A percentile compares a stretch with the other conserved stretches of the same genome.
These are phyloP conservation scores for Cladosporium colombiae DNA, from an alignment of 2,329 filamentous ascomycete genomes.

Conservation along the genomic window DNA sequence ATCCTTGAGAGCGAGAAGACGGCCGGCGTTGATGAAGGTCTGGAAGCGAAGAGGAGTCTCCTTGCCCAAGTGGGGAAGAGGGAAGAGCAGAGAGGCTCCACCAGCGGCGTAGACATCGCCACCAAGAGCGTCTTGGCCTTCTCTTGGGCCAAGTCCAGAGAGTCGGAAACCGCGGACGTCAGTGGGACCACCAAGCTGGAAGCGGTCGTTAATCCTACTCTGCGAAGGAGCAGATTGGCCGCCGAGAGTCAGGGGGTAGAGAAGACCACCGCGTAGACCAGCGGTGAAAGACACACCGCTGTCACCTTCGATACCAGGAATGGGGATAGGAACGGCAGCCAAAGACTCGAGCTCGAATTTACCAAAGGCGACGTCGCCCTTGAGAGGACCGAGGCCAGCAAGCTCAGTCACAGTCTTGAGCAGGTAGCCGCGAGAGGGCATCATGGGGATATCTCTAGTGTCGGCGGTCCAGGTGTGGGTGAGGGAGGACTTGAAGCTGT, in stretches of 20 bases:
- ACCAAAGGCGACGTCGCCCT: constrained; percentile 89
- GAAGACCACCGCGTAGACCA: constrained; percentile 75
- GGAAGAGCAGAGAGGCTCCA: constrained; percentile 80
- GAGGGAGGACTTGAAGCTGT: constrained; percentile 85
- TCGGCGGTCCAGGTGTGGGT: constrained; percentile 81
- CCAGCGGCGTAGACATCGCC: constrained; percentile 91
- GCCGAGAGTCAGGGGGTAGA: constrained; percentile 76
- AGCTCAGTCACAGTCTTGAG: constrained; percentile 76
- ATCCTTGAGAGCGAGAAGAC: constrained; percentile 73
- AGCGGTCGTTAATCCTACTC: constrained; percentile 89
- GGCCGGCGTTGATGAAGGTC: constrained; percentile 86
- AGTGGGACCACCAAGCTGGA: constrained; percentile 90
- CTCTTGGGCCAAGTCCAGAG: constrained; percentile 83
- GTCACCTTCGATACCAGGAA: constrained; percentile 67
- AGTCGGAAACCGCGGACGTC: constrained; percentile 93
- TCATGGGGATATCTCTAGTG: constrained; percentile 77
- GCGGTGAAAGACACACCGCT: constrained; percentile 82
- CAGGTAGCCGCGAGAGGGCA: constrained; percentile 81
- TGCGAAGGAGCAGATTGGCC: constrained; percentile 57
- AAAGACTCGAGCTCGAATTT: constrained; percentile 87
- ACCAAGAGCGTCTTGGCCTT: constrained; percentile 81
- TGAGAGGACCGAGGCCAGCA: constrained; percentile 81
- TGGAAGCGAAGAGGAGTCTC: constrained; percentile 86
- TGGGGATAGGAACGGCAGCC: constrained; percentile 69
- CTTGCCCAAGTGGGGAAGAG: constrained; percentile 76